Evolutionary conservation across 1,284 basidiomycete genomes (phyloP).

Genomic region (Sparassis latifolia): DNA sequence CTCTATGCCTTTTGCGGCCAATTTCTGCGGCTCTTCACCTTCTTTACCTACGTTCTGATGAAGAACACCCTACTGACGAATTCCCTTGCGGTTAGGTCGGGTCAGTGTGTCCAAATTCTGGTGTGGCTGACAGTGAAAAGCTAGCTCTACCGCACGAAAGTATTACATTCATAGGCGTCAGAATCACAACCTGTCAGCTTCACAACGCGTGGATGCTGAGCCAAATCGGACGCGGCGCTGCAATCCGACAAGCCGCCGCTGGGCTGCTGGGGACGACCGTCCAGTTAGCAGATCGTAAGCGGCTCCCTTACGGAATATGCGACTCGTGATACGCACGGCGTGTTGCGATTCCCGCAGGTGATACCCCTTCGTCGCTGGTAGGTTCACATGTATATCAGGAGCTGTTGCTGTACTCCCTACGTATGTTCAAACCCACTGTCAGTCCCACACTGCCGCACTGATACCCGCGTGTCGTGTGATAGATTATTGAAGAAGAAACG

Average conservation of each 20-base stretch:
- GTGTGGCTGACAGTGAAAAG: too few relatives aligned
- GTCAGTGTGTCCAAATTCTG: slow-evolving; percentile 17
- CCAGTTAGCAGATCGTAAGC: slow-evolving; percentile 66
- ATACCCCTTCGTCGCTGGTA: slow-evolving; percentile 89
- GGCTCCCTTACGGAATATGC: slow-evolving; percentile 2
- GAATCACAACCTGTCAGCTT: slow-evolving; percentile 59
- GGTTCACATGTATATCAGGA: slow-evolving; percentile 91
- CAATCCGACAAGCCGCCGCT: slow-evolving; percentile 60
- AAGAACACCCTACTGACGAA: slow-evolving; percentile 3
- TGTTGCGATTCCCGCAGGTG: slow-evolving; percentile 43
- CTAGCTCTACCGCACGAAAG: slow-evolving; percentile 50
- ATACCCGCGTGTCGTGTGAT: slow-evolving; percentile 33
- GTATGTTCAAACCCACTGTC: slow-evolving; percentile 77
- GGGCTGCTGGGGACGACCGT: slow-evolving; percentile 81
- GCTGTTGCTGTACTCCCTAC: slow-evolving; percentile 86
- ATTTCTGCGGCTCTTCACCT: slow-evolving; percentile 2
- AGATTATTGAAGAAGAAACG: slow-evolving; percentile 82
- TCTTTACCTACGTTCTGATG: slow-evolving; percentile 4
- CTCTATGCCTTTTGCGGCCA: slow-evolving; percentile 41
- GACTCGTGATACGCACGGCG: slow-evolving; percentile 9
- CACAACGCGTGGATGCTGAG: slow-evolving; percentile 35
- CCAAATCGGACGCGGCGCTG: slow-evolving; percentile 58
- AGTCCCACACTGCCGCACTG: slow-evolving; percentile 73
- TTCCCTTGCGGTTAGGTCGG: slow-evolving; percentile 15
- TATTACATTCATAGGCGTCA: slow-evolving; percentile 87